phyloP scores from a whole-genome alignment of 495 filamentous ascomycete genomes.

The Bombardia bombarda region DNA sequence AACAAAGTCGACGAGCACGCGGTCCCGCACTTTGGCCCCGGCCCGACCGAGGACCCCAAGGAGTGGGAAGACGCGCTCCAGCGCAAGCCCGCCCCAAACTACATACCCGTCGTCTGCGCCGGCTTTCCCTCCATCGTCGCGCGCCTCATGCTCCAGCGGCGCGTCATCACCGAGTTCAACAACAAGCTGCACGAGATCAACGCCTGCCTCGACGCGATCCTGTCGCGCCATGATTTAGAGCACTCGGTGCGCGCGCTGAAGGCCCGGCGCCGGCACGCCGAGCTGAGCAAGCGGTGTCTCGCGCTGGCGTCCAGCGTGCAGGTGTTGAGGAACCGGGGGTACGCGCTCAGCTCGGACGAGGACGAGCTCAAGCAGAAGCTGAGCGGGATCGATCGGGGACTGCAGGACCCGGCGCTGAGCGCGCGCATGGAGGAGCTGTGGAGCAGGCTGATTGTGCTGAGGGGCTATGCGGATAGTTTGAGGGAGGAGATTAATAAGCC shows the following conservation, averaged over 20 bases:
- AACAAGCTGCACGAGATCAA: conserved; percentile 88
- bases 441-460: conserved; percentile 82
- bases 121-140: conserved; percentile 57
- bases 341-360: conserved; percentile 84
- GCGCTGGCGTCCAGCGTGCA: conserved; percentile 86
- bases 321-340: conserved; percentile 82
- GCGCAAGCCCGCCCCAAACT: conserved; percentile 69
- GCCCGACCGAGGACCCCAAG: conserved; percentile 63
- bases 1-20: conserved; percentile 75
- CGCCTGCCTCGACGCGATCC: conserved; percentile 64
- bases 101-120: conserved; percentile 58
- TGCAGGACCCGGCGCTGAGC: conserved; percentile 76
- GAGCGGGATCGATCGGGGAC: conserved; percentile 57
- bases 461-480: conserved; percentile 70
- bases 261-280: conserved; percentile 69
- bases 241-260: conserved; percentile 73
- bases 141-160: conserved; percentile 69
- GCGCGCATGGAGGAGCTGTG: conserved; percentile 91
- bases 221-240: conserved; percentile 74
- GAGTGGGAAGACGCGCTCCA: conserved; percentile 92
- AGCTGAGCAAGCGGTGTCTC: conserved; percentile 72
- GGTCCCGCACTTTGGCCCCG: conserved; percentile 75
- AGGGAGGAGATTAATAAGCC: conserved; percentile 70
- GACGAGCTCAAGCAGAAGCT: conserved; percentile 86
- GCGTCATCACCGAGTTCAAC: conserved; percentile 64